Conservation (phyloP, 306 rosid species). For the Inga laurina region DNA sequence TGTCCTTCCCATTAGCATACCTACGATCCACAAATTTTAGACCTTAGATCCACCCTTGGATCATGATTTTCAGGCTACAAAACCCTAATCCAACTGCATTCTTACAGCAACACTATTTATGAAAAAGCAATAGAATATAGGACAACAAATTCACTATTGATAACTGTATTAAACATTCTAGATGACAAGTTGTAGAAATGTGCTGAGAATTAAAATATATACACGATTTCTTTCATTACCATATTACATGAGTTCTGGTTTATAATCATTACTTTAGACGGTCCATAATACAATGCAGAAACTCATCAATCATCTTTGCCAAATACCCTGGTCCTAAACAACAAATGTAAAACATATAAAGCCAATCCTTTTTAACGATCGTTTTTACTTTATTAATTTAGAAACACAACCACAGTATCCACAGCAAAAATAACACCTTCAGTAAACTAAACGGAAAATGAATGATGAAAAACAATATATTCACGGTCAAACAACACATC, state of each 20-base stretch:
- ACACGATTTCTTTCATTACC: no score
- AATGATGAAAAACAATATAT: background rate
- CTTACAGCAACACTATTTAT: background rate
- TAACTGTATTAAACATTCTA: no score
- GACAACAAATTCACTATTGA: no score
- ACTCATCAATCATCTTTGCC: slow-evolving; percentile 9
- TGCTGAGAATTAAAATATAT: no score
- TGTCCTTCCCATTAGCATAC: background rate
- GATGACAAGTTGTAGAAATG: no score
- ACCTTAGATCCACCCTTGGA: background rate
- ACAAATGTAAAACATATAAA: slow-evolving; percentile 22
- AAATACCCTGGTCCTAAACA: slow-evolving; percentile 7
- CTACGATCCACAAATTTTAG: background rate
- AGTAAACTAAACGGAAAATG: background rate
- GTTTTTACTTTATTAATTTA: background rate
- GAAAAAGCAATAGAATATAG: background rate
- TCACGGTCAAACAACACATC: background rate
- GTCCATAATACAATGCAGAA: background rate
- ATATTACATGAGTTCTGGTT: background rate
- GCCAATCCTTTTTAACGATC: slow-evolving; percentile 18
- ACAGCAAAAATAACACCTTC: background rate
- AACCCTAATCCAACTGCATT: background rate
- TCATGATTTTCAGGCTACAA: background rate
- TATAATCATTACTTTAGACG: slow-evolving; percentile 1
- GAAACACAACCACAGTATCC: background rate